A percentile compares a stretch with the other conserved stretches of the same genome.
Evolutionary conservation across 2,329 filamentous ascomycete species (phyloP).

Genomic region (Fusarium pseudocircinatum): DNA sequence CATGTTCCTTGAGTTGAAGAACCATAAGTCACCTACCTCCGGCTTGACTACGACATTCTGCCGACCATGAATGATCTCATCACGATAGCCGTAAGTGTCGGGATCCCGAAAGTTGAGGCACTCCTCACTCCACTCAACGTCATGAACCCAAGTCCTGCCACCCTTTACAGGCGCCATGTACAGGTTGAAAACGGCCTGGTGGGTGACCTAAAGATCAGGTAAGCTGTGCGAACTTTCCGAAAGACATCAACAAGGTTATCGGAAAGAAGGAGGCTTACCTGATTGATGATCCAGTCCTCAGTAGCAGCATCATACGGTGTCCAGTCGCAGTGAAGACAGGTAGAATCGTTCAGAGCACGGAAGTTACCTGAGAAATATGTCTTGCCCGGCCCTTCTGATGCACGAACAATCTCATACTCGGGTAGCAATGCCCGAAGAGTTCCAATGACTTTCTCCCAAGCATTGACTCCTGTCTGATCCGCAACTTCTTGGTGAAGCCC

Average conservation of each 20-base stretch:
- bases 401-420: background rate
- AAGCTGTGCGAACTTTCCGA: rapidly evolving
- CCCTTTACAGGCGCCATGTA: background rate
- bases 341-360: background rate
- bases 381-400: background rate
- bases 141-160: background rate
- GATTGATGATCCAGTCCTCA: background rate
- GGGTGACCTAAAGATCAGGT: background rate
- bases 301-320: background rate
- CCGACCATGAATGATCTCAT: background rate
- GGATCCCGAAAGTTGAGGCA: background rate
- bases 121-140: background rate
- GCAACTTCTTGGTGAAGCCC: background rate
- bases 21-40: background rate
- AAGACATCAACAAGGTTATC: rapidly evolving
- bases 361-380: background rate
- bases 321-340: constrained; percentile 1
- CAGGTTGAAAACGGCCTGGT: background rate
- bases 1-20: constrained; percentile 3
- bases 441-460: background rate
- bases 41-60: background rate
- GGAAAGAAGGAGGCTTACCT: background rate
- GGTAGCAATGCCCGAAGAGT: background rate
- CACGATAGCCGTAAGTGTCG: background rate
- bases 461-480: background rate